These are phyloP conservation scores for Excoecaria agallocha DNA, from an alignment of 345 rosid genomes.

Conservation along the genomic window DNA sequence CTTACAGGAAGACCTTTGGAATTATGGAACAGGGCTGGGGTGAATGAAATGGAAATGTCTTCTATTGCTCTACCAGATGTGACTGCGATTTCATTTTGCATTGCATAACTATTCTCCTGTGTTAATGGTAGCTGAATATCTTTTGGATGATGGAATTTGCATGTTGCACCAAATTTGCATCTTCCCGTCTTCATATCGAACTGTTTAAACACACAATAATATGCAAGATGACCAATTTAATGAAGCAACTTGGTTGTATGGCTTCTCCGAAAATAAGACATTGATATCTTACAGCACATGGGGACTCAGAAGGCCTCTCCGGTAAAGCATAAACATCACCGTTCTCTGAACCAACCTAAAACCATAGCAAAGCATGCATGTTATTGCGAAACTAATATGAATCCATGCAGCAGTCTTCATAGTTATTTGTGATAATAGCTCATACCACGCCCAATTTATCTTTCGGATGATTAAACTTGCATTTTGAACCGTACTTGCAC, in stretches of 20 bases:
- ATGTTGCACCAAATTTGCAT: slow-evolving; percentile 86
- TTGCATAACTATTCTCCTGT: slow-evolving; percentile 44
- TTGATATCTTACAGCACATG: slow-evolving; percentile 69
- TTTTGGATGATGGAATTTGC: slow-evolving; percentile 95
- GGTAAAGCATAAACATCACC: slow-evolving; percentile 49
- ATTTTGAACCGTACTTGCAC: slow-evolving; percentile 83
- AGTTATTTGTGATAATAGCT: slow-evolving; percentile 2
- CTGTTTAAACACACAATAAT: slow-evolving; percentile 42
- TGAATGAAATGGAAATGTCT: slow-evolving; percentile 33
- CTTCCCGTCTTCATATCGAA: slow-evolving; percentile 84
- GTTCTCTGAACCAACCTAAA: slow-evolving; percentile 56
- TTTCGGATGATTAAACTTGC: slow-evolving; percentile 96
- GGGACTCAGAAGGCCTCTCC: slow-evolving; percentile 78
- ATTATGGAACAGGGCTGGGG: slow-evolving; percentile 59
- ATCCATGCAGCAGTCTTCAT: not conserved
- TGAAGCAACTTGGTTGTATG: not conserved
- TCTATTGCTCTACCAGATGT: slow-evolving; percentile 34
- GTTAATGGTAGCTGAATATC: slow-evolving; percentile 52
- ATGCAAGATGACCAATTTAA: slow-evolving; percentile 23
- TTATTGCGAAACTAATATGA: slow-evolving; percentile 12
- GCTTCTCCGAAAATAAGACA: not conserved
- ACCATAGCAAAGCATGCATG: slow-evolving; percentile 27
- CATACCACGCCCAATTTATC: slow-evolving; percentile 50
- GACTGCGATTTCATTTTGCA: slow-evolving; percentile 33
- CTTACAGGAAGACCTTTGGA: slow-evolving; percentile 92